Base-by-base conservation (phyloP, 768 basidiomycete genomes). In the Xerocomellus amylosporus region DNA sequence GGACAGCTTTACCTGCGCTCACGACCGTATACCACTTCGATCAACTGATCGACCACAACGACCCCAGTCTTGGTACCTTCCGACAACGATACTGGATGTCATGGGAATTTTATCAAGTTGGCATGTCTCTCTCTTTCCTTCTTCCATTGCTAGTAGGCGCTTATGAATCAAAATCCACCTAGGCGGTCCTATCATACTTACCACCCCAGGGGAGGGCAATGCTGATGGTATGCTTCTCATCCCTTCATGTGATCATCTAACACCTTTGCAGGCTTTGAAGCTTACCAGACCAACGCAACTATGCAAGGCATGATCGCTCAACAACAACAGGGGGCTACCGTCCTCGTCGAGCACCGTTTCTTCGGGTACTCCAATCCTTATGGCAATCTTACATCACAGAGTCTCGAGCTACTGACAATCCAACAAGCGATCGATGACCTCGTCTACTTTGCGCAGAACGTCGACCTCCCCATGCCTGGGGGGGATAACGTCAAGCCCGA, bases 391-490 rank as follows among this genome's bases (percentile, higher is more conserved):
- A 79, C 74, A 31, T 79, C 78, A 31, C 68, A 77, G 60, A 87
- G 83, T 62, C 70, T 90, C 41, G 69, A 71, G 43, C 59, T 81
- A 12, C 84, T 85, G 64, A 88, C 85, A 2, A 78, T 90, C 44
- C 83, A 87, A 64, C 88, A 90, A 70, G 85, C 86, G 9, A 82
- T 88, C 57, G 83, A 88, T 46, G 87, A 90, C 61, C 68, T 88
- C 36, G 85, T 76, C 15, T 86, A 85, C 67, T 90, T 90, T 61
- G 77, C 85, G 17, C 75, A 83, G 58, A 87, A 80, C 54, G 87
- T 81, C 15, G 69, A 79, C 30, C 77, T 89, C 22, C 84, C 87
- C 2, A 84, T 85, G 81, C 85, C 85, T 0, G 78, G 79, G 50
- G 85, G 87, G 5, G 76, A 83, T 59, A 67, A 79, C 26, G 73